A percentile compares a stretch with the other conserved stretches of the same genome.
These are phyloP conservation scores for Cucurbita maxima DNA, from an alignment of 306 rosid genomes.

Conservation along the genomic window DNA sequence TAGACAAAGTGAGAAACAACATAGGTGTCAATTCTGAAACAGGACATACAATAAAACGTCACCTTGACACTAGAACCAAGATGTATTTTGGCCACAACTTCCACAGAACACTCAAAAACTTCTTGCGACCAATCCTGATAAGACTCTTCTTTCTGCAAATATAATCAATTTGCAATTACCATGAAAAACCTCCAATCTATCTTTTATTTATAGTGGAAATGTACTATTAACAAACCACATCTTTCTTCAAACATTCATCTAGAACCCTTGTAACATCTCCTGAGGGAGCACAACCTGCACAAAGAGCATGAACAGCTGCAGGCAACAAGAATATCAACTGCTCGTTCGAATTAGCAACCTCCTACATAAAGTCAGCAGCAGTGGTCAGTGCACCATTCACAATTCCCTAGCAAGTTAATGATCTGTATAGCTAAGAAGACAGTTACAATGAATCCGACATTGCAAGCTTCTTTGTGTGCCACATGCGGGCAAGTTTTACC, in stretches of 20 bases:
- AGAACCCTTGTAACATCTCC: constrained; percentile 25
- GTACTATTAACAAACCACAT: constrained; percentile 10
- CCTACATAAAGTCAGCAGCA: constrained; percentile 30
- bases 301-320: constrained; percentile 69
- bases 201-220: background rate
- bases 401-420: background rate
- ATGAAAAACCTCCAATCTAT: background rate
- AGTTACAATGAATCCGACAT: background rate
- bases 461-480: background rate
- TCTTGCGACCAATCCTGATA: constrained; percentile 30
- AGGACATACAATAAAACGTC: constrained; percentile 9
- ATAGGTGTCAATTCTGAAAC: constrained; percentile 7
- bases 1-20: constrained; percentile 4
- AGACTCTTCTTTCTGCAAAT: constrained; percentile 44
- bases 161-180: constrained; percentile 16
- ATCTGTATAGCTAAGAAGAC: background rate
- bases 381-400: background rate
- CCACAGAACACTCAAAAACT: constrained; percentile 63
- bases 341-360: constrained; percentile 31
- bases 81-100: constrained; percentile 46
- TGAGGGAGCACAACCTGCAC: constrained; percentile 46
- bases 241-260: constrained; percentile 37
- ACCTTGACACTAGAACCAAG: constrained; percentile 49
- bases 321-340: constrained; percentile 47
- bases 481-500: background rate